Evolutionary conservation across 2,329 filamentous ascomycete species (phyloP).

Genomic region (Camillea tinctor): DNA sequence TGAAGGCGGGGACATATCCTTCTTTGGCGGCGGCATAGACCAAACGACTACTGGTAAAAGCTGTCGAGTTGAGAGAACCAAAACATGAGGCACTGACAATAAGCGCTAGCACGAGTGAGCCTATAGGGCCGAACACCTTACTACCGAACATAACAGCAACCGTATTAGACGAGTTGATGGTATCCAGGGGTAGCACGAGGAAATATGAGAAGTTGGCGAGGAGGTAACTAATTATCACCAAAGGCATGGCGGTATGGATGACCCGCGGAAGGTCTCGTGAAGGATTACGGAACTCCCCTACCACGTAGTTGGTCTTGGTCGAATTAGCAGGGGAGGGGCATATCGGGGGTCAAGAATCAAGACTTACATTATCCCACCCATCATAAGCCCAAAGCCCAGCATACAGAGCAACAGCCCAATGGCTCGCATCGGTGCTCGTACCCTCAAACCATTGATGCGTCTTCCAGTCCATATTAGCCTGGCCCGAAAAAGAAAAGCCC

Average conservation of each 20-base stretch:
- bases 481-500: constrained; percentile 73
- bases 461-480: constrained; percentile 83
- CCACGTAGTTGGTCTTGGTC: constrained; percentile 87
- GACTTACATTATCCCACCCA: constrained; percentile 92
- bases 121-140: constrained; percentile 83
- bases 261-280: constrained; percentile 86
- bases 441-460: constrained; percentile 82
- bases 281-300: constrained; percentile 93
- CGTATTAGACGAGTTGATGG: constrained; percentile 86
- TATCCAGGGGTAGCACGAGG: constrained; percentile 77
- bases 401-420: constrained; percentile 92
- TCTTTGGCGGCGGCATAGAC: constrained; percentile 95
- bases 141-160: constrained; percentile 92
- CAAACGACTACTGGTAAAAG: constrained; percentile 87
- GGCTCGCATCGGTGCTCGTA: constrained; percentile 75
- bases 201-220: constrained; percentile 93
- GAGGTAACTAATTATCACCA: constrained; percentile 88
- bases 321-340: constrained; percentile 26
- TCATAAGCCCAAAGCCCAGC: constrained; percentile 97
- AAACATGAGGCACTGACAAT: constrained; percentile 91
- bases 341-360: not conserved
- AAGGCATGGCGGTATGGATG: constrained; percentile 93
- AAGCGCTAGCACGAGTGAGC: constrained; percentile 80
- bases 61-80: constrained; percentile 89
- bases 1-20: constrained; percentile 82